phyloP scores from a whole-genome alignment of 306 rosid species.

The Prunus armeniaca region DNA sequence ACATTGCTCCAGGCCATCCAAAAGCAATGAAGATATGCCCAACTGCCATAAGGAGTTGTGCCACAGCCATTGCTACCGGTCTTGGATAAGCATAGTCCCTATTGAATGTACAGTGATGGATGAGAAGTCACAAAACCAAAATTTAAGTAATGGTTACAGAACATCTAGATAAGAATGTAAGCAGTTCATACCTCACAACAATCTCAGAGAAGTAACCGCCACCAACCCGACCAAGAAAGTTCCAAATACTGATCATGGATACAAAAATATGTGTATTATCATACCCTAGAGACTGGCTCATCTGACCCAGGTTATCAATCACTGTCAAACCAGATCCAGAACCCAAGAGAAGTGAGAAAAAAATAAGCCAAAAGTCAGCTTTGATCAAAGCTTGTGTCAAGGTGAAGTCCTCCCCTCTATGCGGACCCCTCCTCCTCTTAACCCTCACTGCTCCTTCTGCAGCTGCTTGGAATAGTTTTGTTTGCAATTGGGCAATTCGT shows the following conservation, averaged over 20 bases:
- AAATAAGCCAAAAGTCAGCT: constrained; percentile 94
- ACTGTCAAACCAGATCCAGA: constrained; percentile 91
- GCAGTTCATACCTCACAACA: constrained; percentile 61
- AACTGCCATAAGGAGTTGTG: constrained; percentile 72
- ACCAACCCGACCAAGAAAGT: constrained; percentile 94
- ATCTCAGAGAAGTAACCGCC: constrained; percentile 89
- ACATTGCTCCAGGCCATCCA: constrained; percentile 89
- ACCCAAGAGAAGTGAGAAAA: constrained; percentile 74
- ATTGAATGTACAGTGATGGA: constrained; percentile 23
- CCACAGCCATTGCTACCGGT: constrained; percentile 69
- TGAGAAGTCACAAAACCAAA: not conserved
- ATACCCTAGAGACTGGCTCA: constrained; percentile 75
- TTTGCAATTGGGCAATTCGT: constrained; percentile 55
- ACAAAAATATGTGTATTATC: constrained; percentile 67
- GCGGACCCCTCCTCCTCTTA: constrained; percentile 82
- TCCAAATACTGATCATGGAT: constrained; percentile 93
- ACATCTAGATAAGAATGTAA: constrained; percentile 1
- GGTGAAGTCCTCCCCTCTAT: constrained; percentile 87
- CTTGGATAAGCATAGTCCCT: constrained; percentile 86
- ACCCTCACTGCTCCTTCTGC: constrained; percentile 88
- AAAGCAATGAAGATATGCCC: constrained; percentile 75
- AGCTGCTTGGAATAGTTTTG: constrained; percentile 56
- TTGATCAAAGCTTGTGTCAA: constrained; percentile 82
- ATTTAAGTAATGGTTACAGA: not conserved
- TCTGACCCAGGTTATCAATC: constrained; percentile 88